Evolutionary conservation across 495 filamentous ascomycete species (phyloP).

Genomic region (Aspergillus conjunctus): DNA sequence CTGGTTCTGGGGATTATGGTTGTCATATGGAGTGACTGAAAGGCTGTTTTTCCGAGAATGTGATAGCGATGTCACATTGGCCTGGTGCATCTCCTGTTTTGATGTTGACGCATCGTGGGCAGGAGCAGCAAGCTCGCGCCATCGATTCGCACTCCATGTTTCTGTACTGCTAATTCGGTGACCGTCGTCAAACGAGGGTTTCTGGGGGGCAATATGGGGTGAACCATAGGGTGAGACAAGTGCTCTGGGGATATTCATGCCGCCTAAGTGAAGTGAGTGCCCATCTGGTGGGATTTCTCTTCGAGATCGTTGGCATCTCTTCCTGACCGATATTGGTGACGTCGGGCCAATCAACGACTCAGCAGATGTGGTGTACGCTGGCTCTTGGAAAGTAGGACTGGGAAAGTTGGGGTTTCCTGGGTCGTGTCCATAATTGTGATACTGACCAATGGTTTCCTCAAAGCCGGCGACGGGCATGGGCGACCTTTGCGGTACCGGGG

Average conservation of each 20-base stretch:
- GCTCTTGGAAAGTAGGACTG: conserved; percentile 7
- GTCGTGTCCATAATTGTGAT: conserved; percentile 1
- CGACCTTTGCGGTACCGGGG: background rate
- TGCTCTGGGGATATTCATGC: conserved; percentile 38
- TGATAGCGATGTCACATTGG: conserved; percentile 30
- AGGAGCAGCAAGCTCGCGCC: conserved; percentile 18
- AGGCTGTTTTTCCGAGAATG: conserved; percentile 34
- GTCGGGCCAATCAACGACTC: conserved; percentile 26
- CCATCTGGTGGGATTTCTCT: conserved; percentile 20
- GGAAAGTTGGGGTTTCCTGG: conserved; percentile 5
- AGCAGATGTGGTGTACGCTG: conserved; percentile 24
- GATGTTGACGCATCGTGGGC: conserved; percentile 14
- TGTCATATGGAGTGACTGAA: conserved; percentile 10
- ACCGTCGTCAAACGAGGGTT: conserved; percentile 28
- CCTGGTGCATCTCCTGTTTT: conserved; percentile 7
- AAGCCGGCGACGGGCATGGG: conserved; percentile 1
- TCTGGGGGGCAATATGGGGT: conserved; percentile 29
- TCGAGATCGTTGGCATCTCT: conserved; percentile 29
- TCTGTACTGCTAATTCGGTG: conserved; percentile 23
- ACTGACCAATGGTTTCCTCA: conserved; percentile 10
- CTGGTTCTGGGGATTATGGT: background rate
- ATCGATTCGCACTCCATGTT: conserved; percentile 20
- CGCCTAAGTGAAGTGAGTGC: conserved; percentile 34
- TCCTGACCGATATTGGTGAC: conserved; percentile 31
- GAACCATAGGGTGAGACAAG: conserved; percentile 32